Conservation (phyloP, 176 grass and related monocot species). For the Avena eriantha region DNA sequence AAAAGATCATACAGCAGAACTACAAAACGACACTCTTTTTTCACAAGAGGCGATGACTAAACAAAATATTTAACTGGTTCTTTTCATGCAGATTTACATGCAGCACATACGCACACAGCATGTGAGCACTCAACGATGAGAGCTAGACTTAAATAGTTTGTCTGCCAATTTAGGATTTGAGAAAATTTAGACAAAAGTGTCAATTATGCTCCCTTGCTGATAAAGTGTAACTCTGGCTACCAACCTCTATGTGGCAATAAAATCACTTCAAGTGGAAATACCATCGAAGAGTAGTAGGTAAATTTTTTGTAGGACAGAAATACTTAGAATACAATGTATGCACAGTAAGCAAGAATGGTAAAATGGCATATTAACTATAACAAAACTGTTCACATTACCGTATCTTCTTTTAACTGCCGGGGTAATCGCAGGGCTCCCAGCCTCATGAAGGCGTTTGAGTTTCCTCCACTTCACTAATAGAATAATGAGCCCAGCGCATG, state of each 20-base stretch:
- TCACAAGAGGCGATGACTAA: neutral
- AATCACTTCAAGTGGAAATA: constrained; percentile 27
- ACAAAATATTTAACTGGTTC: neutral
- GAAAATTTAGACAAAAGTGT: neutral
- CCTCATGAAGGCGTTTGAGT: constrained; percentile 41
- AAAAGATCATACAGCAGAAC: neutral
- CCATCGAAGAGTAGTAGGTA: neutral
- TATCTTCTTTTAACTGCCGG: constrained; percentile 67
- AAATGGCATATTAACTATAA: constrained; percentile 28
- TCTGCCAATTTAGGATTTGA: neutral
- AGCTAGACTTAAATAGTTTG: constrained; percentile 9
- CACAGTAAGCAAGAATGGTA: neutral
- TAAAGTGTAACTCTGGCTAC: neutral
- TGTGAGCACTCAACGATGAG: neutral
- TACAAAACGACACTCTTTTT: constrained; percentile 4
- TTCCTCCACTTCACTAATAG: constrained; percentile 65
- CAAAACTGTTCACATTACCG: constrained; percentile 44
- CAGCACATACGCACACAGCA: constrained; percentile 10
- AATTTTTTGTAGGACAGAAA: neutral
- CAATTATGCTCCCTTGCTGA: neutral
- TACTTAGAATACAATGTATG: constrained; percentile 12
- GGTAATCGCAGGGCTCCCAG: constrained; percentile 56
- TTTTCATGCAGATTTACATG: constrained; percentile 16
- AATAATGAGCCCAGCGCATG: constrained; percentile 59
- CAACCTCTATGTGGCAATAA: constrained; percentile 9